Percentiles rank a stretch among this genome's conserved stretches.
phyloP scores from a whole-genome alignment of 305 asterid species.

The Ilex paraguariensis region DNA sequence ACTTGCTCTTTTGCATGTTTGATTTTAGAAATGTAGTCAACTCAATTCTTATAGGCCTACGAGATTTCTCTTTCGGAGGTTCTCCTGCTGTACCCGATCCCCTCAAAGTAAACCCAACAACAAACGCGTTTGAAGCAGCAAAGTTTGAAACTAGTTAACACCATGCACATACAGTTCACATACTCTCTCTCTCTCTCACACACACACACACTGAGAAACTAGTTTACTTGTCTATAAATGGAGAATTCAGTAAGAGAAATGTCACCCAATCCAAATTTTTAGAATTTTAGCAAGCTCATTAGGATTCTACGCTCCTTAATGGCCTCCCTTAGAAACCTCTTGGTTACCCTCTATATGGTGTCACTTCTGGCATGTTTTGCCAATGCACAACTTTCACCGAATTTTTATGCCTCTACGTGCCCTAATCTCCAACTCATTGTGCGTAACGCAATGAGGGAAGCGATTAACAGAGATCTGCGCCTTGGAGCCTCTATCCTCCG shows the following conservation, averaged over 20 bases:
- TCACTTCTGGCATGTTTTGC: no score
- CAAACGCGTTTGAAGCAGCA: constrained; percentile 25
- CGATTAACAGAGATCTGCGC: no score
- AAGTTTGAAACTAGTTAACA: constrained; percentile 11
- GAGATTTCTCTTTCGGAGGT: no score
- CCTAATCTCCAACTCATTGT: no score
- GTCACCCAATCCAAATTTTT: background rate
- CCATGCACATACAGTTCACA: background rate
- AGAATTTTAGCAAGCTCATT: background rate
- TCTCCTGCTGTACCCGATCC: no score
- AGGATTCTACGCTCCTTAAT: constrained; percentile 1
- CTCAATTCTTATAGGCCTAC: no score
- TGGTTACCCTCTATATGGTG: no score
- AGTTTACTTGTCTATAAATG: constrained; percentile 13
- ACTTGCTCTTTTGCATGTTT: no score
- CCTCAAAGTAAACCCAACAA: background rate
- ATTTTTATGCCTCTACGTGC: no score
- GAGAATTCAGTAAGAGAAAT: constrained; percentile 11
- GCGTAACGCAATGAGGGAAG: no score
- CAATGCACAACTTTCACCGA: no score
- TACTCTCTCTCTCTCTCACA: background rate
- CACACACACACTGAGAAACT: background rate
- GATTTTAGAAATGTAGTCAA: no score
- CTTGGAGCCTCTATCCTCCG: constrained; percentile 53
- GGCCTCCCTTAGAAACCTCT: constrained; percentile 19